Evolutionary conservation across 1,284 basidiomycete species (phyloP).

Genomic region (Trichosporon ovoides): DNA sequence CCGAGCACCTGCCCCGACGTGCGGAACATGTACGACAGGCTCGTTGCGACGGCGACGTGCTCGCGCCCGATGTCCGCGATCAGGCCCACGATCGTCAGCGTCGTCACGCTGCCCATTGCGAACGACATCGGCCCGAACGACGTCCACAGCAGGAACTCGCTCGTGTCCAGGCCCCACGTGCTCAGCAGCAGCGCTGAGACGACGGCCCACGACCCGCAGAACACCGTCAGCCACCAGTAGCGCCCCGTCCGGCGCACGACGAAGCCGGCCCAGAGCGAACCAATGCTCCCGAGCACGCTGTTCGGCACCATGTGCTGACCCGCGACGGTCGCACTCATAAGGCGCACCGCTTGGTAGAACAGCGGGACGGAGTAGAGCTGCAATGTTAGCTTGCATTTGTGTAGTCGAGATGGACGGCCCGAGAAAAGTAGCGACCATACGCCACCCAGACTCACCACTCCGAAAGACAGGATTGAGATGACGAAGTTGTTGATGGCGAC

Average conservation of each 20-base stretch:
- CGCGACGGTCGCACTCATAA: conserved; percentile 64
- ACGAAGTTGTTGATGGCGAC: conserved; percentile 72
- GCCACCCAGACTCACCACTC: conserved; percentile 58
- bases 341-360: conserved; percentile 79
- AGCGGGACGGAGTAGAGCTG: conserved; percentile 81
- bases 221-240: conserved; percentile 59
- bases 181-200: conserved; percentile 28
- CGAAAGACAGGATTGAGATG: conserved; percentile 62
- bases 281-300: conserved; percentile 71
- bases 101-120: conserved; percentile 33
- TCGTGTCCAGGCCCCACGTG: conserved; percentile 50
- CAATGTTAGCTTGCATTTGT: conserved; percentile 9
- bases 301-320: conserved; percentile 83
- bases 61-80: conserved; percentile 72
- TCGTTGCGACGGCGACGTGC: conserved; percentile 76
- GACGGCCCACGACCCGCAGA: conserved; percentile 25
- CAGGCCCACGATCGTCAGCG: conserved; percentile 56
- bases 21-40: conserved; percentile 82
- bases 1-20: conserved; percentile 87
- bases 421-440: too few species aligned
- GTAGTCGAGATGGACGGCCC: not conserved
- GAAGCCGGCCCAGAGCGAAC: conserved; percentile 79
- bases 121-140: conserved; percentile 17
- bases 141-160: conserved; percentile 44
- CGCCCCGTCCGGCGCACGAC: conserved; percentile 76